A percentile compares a stretch with the other conserved stretches of the same genome.
Evolutionary conservation across 2,329 filamentous ascomycete species (phyloP).

Genomic region (Aspergillus neoniger): DNA sequence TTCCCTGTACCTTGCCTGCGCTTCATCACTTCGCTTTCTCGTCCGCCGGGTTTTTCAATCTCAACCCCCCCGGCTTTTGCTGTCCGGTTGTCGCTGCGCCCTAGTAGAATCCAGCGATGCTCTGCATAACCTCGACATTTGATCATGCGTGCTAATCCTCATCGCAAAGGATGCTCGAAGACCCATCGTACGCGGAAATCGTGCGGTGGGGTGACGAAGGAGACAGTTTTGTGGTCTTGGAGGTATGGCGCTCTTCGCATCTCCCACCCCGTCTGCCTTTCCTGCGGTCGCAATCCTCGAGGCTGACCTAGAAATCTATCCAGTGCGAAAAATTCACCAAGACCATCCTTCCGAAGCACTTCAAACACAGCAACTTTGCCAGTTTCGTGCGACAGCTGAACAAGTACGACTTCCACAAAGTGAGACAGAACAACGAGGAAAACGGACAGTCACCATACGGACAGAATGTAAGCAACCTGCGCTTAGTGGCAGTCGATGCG

Average conservation of each 20-base stretch:
- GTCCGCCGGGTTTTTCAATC: conserved; percentile 4
- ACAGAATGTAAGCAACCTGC: conserved; percentile 60
- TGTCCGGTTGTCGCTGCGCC: conserved; percentile 4
- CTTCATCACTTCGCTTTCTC: conserved; percentile 4
- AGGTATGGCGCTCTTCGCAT: conserved; percentile 61
- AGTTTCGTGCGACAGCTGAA: conserved; percentile 95
- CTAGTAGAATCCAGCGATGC: conserved; percentile 5
- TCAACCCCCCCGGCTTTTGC: not conserved
- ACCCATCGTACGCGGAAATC: conserved; percentile 86
- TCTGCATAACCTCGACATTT: not conserved
- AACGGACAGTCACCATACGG: conserved; percentile 80
- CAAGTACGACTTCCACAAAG: conserved; percentile 99
- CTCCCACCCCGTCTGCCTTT: not conserved
- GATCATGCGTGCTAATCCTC: conserved; percentile 13
- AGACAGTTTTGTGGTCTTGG: conserved; percentile 94
- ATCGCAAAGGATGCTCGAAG: conserved; percentile 81
- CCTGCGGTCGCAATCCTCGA: conserved; percentile 15
- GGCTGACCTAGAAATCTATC: conserved; percentile 2
- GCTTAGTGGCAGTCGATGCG: not conserved
- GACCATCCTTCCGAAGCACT: conserved; percentile 93
- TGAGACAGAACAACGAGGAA: conserved; percentile 86
- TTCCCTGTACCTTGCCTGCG: conserved; percentile 11
- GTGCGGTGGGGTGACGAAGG: conserved; percentile 95
- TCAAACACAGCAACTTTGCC: conserved; percentile 98
- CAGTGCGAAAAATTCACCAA: conserved; percentile 99